Base-by-base conservation (phyloP, 106 monocot genomes). In the Dioscorea alata region DNA sequence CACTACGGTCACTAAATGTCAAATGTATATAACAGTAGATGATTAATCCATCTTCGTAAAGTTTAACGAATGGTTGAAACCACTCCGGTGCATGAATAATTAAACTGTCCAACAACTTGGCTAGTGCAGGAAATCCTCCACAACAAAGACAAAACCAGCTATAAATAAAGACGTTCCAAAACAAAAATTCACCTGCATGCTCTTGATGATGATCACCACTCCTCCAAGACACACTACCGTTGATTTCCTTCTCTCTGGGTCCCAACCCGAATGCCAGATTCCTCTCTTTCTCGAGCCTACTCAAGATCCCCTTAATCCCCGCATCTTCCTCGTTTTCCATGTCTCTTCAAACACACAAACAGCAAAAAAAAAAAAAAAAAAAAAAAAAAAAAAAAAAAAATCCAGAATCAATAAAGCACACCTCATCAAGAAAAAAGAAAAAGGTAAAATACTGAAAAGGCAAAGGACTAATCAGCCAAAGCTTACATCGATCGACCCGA, bases 221-320 rank as follows among this genome's bases (percentile, higher is more conserved):
- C 8, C 49, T 66, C 65, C 49, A 66, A 12, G 13, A 23, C 18
- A n/a, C 34, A 48, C 35, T 1, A 4, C 49, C 21, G 49, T 48
- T 49, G 9, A 22, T 18, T 56, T 74, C 35, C 24, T 66, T 66
- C 57, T 65, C 23, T 28, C 19, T 57, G 8, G 22, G 9, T 13
- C 10, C 48, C n/a, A 66, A 14, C 17, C 57, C 24, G 61, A 73
- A 73, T 17, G 73, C 61, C 21, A 77, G 50, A 56, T 19, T 73
- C 57, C 84, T 66, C 65, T 84, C 72, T 59, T 76, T 84, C 75
- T 80, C 79, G 31, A 84, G 64, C 21, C 76, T 60, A 8, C 32
- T 50, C 69, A 84, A 21, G 23, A 84, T 84, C 25, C 79, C 84
- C 20, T 76, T 68, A 20, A 84, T 70, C 8, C 79, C 79, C 17